These are phyloP conservation scores for Claviceps sp. DNA, from an alignment of 2,329 filamentous ascomycete species.

Conservation along the genomic window DNA sequence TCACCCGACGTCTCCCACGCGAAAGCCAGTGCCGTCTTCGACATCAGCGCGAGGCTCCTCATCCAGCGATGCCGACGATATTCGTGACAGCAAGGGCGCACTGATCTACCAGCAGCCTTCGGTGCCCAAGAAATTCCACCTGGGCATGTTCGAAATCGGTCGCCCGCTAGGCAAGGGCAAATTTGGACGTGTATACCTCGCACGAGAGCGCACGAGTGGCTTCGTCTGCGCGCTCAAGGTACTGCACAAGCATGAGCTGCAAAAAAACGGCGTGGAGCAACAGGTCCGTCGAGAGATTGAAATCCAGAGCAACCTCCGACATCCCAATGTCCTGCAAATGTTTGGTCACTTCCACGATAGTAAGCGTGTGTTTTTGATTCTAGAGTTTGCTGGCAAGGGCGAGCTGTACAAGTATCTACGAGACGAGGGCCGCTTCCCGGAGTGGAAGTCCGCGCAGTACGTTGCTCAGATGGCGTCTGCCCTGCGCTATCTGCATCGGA, in stretches of 20 bases:
- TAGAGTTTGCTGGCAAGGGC: slow-evolving; percentile 52
- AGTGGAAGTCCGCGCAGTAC: slow-evolving; percentile 57
- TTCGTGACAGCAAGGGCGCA: slow-evolving; percentile 13
- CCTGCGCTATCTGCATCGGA: slow-evolving; percentile 17
- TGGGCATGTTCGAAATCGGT: slow-evolving; percentile 63
- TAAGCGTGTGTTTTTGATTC: slow-evolving; percentile 58
- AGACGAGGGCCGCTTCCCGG: slow-evolving; percentile 51
- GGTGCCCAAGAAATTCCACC: slow-evolving; percentile 6
- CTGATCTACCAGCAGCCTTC: slow-evolving; percentile 2
- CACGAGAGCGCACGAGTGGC: slow-evolving; percentile 49
- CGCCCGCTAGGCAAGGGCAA: slow-evolving; percentile 62
- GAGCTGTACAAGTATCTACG: slow-evolving; percentile 61
- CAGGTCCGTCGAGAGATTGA: slow-evolving; percentile 61
- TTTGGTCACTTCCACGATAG: slow-evolving; percentile 62
- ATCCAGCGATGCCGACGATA: slow-evolving; percentile 39
- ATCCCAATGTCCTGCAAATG: slow-evolving; percentile 50
- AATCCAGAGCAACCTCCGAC: slow-evolving; percentile 58
- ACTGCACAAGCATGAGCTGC: slow-evolving; percentile 57
- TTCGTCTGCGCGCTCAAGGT: slow-evolving; percentile 64
- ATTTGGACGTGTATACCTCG: slow-evolving; percentile 60
- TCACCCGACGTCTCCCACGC: slow-evolving; percentile 35
- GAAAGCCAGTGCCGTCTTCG: slow-evolving; percentile 32
- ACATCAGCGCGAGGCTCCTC: slow-evolving; percentile 18
- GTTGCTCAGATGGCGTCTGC: slow-evolving; percentile 54
- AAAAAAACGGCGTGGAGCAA: slow-evolving; percentile 53